Conservation (phyloP, 2,329 filamentous ascomycete genomes). For the Aspergillus amoenus region DNA sequence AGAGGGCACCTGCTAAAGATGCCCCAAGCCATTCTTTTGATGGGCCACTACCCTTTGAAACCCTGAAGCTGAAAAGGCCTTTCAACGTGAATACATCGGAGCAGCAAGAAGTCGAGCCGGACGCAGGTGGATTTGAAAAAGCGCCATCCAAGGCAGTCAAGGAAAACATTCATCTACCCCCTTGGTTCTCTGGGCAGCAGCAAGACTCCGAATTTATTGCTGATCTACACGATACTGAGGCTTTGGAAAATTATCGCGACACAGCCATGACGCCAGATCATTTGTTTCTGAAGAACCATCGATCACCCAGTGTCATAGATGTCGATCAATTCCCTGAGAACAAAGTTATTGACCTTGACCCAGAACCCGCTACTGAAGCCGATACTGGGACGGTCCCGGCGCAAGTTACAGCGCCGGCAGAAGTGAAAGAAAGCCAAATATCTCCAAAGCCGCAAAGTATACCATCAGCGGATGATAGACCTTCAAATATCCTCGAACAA, state of each 20-base stretch:
- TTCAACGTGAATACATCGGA: constrained; percentile 39
- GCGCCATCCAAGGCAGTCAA: constrained; percentile 36
- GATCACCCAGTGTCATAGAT: constrained; percentile 40
- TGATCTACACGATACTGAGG: constrained; percentile 24
- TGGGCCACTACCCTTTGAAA: constrained; percentile 88
- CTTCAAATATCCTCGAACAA: constrained; percentile 6
- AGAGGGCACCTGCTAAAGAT: constrained; percentile 42
- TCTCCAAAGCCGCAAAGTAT: neutral
- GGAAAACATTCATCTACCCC: constrained; percentile 39
- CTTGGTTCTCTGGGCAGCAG: constrained; percentile 46
- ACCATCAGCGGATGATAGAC: neutral
- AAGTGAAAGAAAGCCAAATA: neutral
- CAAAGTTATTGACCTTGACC: constrained; percentile 34
- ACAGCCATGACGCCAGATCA: constrained; percentile 22
- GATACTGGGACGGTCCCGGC: neutral
- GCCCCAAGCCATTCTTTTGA: constrained; percentile 62
- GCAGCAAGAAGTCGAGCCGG: constrained; percentile 54
- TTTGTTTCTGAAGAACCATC: constrained; percentile 30
- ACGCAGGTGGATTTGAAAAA: constrained; percentile 66
- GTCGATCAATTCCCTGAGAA: constrained; percentile 33
- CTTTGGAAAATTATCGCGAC: constrained; percentile 25
- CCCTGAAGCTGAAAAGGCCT: constrained; percentile 67
- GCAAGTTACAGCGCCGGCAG: neutral
- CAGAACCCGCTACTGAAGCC: constrained; percentile 16
- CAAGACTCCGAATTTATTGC: constrained; percentile 30